Conservation (phyloP, 2,329 filamentous ascomycete genomes). For the Cercospora zeae-maydis region DNA sequence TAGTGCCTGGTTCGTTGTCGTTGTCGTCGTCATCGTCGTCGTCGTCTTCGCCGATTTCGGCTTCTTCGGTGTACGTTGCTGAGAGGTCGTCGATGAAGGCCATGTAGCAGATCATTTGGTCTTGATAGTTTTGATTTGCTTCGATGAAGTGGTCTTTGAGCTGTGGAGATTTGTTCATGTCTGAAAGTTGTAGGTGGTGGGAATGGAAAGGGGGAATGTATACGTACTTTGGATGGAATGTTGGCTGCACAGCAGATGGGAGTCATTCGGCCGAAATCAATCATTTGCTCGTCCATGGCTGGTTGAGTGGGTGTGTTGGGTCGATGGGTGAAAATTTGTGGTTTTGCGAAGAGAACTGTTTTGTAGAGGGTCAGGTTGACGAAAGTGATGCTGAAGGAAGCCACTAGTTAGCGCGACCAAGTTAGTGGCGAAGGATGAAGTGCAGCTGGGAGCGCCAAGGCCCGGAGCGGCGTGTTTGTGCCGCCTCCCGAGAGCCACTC, state of each 20-base stretch:
- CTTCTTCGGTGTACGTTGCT: neutral
- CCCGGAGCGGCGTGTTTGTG: neutral
- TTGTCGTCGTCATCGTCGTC: neutral
- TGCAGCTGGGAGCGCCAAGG: neutral
- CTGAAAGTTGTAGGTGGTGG: too few species aligned
- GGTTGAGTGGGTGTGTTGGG: neutral
- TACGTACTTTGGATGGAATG: neutral
- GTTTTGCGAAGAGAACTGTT: neutral
- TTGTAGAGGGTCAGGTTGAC: neutral
- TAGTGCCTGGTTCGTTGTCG: neutral
- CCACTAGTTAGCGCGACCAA: neutral
- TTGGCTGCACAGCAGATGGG: neutral
- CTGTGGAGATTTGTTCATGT: neutral
- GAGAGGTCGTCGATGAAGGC: neutral
- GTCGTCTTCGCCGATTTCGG: neutral
- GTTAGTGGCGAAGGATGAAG: neutral
- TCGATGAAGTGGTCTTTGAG: neutral
- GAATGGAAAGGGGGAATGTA: neutral
- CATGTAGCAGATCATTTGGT: neutral
- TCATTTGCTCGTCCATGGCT: neutral
- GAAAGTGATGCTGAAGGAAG: neutral
- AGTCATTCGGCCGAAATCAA: neutral
- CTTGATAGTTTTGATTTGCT: neutral
- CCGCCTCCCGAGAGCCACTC: neutral
- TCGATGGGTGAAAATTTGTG: neutral